Percentiles rank a stretch among this genome's conserved stretches.
Evolutionary conservation across 2,329 filamentous ascomycete genomes (phyloP).

Genomic region (Lizonia empirigonia): DNA sequence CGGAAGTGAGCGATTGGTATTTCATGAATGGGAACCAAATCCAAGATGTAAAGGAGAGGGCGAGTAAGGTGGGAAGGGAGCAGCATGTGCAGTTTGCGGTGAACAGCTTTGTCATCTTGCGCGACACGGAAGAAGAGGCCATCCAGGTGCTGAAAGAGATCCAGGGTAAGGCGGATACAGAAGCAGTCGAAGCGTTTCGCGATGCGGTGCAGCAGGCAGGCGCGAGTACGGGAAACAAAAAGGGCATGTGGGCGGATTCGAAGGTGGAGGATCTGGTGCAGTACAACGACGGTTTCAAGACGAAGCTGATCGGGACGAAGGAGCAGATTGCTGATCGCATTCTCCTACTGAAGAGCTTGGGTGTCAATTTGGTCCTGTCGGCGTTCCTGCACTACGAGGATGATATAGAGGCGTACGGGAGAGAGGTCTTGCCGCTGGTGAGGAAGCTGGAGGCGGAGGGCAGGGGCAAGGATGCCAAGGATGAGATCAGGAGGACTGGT

Average conservation of each 20-base stretch:
- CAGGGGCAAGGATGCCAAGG: conserved; percentile 54
- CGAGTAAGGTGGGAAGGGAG: conserved; percentile 52
- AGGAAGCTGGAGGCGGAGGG: conserved; percentile 56
- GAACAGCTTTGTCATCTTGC: conserved; percentile 58
- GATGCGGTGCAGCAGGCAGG: conserved; percentile 59
- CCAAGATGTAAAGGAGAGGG: conserved; percentile 55
- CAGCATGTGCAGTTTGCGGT: conserved; percentile 57
- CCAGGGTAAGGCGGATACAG: conserved; percentile 59
- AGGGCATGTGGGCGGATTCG: conserved; percentile 60
- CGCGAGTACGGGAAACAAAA: conserved; percentile 54
- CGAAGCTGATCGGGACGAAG: conserved; percentile 59
- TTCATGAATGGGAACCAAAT: conserved; percentile 66
- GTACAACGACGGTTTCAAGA: conserved; percentile 63
- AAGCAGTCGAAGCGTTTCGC: conserved; percentile 57
- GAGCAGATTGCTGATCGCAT: conserved; percentile 59
- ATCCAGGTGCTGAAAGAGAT: conserved; percentile 58
- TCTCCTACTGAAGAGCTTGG: conserved; percentile 54
- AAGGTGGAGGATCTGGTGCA: conserved; percentile 61
- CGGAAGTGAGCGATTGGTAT: conserved; percentile 57
- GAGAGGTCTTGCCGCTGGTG: conserved; percentile 55
- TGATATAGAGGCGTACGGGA: conserved; percentile 58
- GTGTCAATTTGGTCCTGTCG: conserved; percentile 53
- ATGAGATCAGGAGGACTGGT: conserved; percentile 56
- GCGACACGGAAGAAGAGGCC: conserved; percentile 58
- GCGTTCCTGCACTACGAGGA: conserved; percentile 61